Evolutionary conservation across 192 early-diverging fungal genomes (phyloP), one percentile per base, ranked within the genome.

Genomic region (Coemansia sp.): DNA sequence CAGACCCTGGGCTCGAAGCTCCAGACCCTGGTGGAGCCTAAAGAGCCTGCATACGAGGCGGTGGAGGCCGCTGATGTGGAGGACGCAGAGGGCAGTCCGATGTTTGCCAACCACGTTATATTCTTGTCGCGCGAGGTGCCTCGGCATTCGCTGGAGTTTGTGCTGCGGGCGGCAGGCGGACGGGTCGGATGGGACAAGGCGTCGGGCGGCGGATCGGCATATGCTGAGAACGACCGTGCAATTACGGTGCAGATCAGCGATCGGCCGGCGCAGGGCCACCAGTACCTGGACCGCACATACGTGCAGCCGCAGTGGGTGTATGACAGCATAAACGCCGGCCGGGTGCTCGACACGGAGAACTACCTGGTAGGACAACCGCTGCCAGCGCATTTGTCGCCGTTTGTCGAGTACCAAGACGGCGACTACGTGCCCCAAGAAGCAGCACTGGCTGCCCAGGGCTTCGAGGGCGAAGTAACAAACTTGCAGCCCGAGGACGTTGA

Each of bases 261-360:
- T 79, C 88, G 95, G 23, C 94, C 94, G 14, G 67, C 63, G 6
- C 82, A 85, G 66, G 75, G 71, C 61, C 84, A 90, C 58, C 82
- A 81, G 61, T 86, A 88, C 75, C 62, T 71, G 9, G 61, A 74
- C 57, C 87, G 94, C 68, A 82, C 82, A 11, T 97, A 94, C 64
- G 82, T 97, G 38, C 97, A 97, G 78, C 97, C 97, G n/a, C 97
- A 99, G 77, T 99, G 97, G 97, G 84, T 95, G 16, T 94, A 91
- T 81, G 97, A 99, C 73, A 89, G 86, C 66, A 84, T 97, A 59
- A 99, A 99, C 59, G 90, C 92, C 19, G 76, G 85, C 7, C 87
- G 89, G 56, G 71, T 96, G 32, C 69, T 97, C 52, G 61, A 73
- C 19, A 59, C 74, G 13, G 73, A 82, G 10, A 65, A 75, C 13